Evolutionary conservation across 129 eudicot genomes (phyloP).

Genomic region (Tagetes erecta): DNA sequence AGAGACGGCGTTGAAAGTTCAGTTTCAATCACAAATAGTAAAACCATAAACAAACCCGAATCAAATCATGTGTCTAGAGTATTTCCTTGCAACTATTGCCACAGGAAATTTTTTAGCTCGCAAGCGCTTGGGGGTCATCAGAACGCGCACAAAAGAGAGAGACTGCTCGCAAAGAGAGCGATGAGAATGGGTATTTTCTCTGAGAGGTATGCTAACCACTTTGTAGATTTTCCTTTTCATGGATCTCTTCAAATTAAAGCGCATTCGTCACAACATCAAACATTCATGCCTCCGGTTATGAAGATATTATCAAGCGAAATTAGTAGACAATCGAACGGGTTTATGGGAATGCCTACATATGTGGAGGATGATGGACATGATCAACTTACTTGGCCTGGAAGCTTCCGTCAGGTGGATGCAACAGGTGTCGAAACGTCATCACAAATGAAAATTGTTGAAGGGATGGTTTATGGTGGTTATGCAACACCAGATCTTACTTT

Average conservation of each 20-base stretch:
- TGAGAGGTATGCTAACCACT: constrained; percentile 36
- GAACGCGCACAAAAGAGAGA: constrained; percentile 54
- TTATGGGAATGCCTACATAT: constrained; percentile 32
- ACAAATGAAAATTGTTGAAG: constrained; percentile 20
- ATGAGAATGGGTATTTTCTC: constrained; percentile 52
- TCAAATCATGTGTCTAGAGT: constrained; percentile 30
- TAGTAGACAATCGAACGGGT: constrained; percentile 31
- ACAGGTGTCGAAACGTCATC: constrained; percentile 16
- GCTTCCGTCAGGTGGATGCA: constrained; percentile 45
- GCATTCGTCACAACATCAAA: constrained; percentile 47
- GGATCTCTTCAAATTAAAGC: constrained; percentile 54
- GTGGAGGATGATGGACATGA: constrained; percentile 38
- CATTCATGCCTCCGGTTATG: constrained; percentile 23
- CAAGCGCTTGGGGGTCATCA: constrained; percentile 67
- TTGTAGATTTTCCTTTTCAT: constrained; percentile 40
- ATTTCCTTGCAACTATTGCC: constrained; percentile 57
- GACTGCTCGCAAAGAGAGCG: constrained; percentile 52
- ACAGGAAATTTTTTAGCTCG: constrained; percentile 50
- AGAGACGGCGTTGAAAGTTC: constrained; percentile 23
- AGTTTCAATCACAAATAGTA: constrained; percentile 36
- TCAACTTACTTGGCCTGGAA: constrained; percentile 56
- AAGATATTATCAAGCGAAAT: constrained; percentile 24
- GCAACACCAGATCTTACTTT: constrained; percentile 52
- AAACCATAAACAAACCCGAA: constrained; percentile 37
- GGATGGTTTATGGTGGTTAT: constrained; percentile 21